These are phyloP conservation scores for Diaporthe capsici DNA, from an alignment of 2,329 filamentous ascomycete genomes.

Conservation along the genomic window DNA sequence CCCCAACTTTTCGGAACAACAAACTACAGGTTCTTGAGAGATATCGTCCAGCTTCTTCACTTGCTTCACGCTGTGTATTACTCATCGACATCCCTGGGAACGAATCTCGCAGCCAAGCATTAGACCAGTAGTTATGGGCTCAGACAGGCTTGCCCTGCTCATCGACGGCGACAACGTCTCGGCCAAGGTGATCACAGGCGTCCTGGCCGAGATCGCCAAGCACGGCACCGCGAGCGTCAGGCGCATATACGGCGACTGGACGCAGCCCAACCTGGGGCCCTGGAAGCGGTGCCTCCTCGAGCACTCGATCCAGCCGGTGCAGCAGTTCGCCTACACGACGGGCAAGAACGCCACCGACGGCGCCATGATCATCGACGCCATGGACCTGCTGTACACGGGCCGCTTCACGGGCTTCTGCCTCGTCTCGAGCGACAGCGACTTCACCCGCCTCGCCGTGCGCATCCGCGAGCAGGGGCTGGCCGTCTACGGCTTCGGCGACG, in stretches of 20 bases:
- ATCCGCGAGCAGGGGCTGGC: constrained; percentile 51
- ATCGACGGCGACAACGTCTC: constrained; percentile 53
- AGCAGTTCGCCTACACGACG: constrained; percentile 54
- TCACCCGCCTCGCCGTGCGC: constrained; percentile 52
- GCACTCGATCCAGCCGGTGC: constrained; percentile 53
- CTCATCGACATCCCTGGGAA: not conserved
- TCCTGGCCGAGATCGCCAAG: constrained; percentile 52
- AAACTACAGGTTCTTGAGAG: not conserved
- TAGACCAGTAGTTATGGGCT: not conserved
- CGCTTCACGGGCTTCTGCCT: constrained; percentile 52
- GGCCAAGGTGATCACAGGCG: constrained; percentile 40
- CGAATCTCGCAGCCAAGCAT: no score
- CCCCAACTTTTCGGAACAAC: not conserved
- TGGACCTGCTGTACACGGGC: constrained; percentile 53
- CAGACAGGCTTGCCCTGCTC: constrained; percentile 50
- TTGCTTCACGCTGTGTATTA: not conserved
- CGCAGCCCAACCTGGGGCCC: constrained; percentile 44
- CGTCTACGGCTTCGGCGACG: constrained; percentile 54
- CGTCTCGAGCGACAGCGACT: constrained; percentile 48
- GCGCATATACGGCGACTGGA: constrained; percentile 55
- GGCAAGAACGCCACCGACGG: constrained; percentile 54
- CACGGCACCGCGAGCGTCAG: constrained; percentile 51
- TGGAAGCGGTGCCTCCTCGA: constrained; percentile 52
- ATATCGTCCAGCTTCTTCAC: not conserved
- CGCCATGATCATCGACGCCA: constrained; percentile 56